Conservation (phyloP, 352 stramenopile species). For the Globisporangium apiculatum region DNA sequence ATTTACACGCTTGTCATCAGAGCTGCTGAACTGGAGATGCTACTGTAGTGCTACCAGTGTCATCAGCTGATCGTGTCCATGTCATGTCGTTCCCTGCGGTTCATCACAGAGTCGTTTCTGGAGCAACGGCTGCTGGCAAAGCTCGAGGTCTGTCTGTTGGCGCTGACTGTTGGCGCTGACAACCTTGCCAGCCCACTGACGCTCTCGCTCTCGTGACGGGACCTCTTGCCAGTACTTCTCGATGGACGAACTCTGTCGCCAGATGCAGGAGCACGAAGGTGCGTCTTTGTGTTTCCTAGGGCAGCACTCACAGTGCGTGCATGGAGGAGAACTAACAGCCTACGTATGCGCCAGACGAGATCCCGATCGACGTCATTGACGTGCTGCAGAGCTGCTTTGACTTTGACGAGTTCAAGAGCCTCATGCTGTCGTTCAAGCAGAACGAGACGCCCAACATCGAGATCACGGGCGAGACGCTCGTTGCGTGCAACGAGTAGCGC, state of each 20-base stretch:
- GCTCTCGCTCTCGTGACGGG: neutral
- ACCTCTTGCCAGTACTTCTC: conserved; percentile 48
- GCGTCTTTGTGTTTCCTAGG: neutral
- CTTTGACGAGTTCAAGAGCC: conserved; percentile 85
- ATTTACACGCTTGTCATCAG: neutral
- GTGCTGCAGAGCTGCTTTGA: conserved; percentile 74
- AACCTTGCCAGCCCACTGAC: neutral
- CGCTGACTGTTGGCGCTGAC: neutral
- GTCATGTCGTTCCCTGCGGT: too few species aligned
- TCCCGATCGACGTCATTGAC: conserved; percentile 72
- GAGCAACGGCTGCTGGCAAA: conserved; percentile 54
- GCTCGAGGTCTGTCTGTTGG: conserved; percentile 34
- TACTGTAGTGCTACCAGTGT: neutral
- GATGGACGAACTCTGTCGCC: conserved; percentile 72
- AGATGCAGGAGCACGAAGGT: conserved; percentile 83
- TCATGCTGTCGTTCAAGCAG: conserved; percentile 85
- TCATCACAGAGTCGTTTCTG: conserved; percentile 50
- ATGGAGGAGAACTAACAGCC: neutral
- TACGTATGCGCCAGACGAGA: conserved; percentile 36
- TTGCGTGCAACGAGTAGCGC: conserved; percentile 24
- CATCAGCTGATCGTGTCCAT: neutral
- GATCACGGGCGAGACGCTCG: conserved; percentile 59
- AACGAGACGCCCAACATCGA: conserved; percentile 75
- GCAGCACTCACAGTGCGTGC: neutral
- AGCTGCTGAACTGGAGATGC: too few species aligned